These are phyloP conservation scores for Nemophila menziesii DNA, from an alignment of 257 asterid genomes.

Conservation along the genomic window DNA sequence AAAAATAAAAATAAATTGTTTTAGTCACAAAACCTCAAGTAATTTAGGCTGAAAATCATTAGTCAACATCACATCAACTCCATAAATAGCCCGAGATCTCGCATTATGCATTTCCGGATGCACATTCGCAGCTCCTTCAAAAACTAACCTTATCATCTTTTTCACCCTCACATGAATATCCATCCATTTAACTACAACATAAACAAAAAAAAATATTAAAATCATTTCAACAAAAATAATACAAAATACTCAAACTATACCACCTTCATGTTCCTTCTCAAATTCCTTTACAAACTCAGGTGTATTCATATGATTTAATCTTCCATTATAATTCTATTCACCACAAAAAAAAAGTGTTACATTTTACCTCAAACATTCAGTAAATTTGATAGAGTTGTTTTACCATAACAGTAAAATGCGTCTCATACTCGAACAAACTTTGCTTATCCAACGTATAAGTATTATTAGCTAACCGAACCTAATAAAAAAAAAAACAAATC, in stretches of 20 bases:
- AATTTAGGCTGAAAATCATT: constrained; percentile 60
- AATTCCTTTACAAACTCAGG: constrained; percentile 74
- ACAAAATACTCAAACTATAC: background rate
- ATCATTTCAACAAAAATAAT: background rate
- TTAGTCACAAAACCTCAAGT: constrained; percentile 49
- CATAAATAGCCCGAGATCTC: constrained; percentile 89
- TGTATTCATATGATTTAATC: constrained; percentile 63
- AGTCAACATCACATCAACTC: constrained; percentile 93
- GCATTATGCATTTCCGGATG: constrained; percentile 91
- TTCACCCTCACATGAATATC: constrained; percentile 68
- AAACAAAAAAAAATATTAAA: constrained; percentile 3
- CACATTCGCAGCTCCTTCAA: constrained; percentile 73
- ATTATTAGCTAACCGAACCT: constrained; percentile 92
- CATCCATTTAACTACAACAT: constrained; percentile 72
- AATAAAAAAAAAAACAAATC: constrained; percentile 17
- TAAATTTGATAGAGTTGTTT: too few relatives aligned
- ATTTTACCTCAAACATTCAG: too few relatives aligned
- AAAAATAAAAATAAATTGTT: background rate
- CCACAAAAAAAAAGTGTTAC: constrained; percentile 8
- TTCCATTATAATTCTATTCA: constrained; percentile 81
- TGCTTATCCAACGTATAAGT: constrained; percentile 58
- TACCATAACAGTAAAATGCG: constrained; percentile 98
- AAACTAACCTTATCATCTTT: constrained; percentile 67
- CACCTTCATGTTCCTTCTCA: constrained; percentile 83
- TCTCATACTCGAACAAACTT: constrained; percentile 82